Conservation (phyloP, 2,329 filamentous ascomycete genomes). For the Didymella pinodella region DNA sequence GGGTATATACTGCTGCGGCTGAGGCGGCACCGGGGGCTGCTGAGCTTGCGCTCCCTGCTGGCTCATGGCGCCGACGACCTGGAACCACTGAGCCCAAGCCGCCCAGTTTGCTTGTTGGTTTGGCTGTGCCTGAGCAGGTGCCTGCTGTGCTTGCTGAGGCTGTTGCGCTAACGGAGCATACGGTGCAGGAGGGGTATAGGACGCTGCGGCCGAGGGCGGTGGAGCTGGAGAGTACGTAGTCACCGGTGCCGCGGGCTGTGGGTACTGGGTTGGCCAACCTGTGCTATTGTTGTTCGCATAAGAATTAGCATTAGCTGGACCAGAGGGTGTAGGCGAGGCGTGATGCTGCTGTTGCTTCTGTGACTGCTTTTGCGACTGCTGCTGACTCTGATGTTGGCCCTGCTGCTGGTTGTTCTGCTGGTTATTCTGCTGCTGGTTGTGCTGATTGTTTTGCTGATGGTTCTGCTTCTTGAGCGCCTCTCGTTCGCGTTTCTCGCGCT, state of each 20-base stretch:
- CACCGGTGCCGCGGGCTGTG: slow-evolving; percentile 31
- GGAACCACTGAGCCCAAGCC: slow-evolving; percentile 42
- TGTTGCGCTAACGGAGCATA: slow-evolving; percentile 23
- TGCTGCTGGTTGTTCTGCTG: slow-evolving; percentile 14
- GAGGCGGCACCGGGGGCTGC: slow-evolving; percentile 26
- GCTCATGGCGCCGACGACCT: slow-evolving; percentile 37
- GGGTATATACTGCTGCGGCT: slow-evolving; percentile 25
- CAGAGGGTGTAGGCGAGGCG: slow-evolving; percentile 31
- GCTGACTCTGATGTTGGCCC: slow-evolving; percentile 21
- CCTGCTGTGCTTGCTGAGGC: slow-evolving; percentile 30
- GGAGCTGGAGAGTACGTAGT: slow-evolving; percentile 26
- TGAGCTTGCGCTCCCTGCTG: slow-evolving; percentile 33
- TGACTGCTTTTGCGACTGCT: slow-evolving; percentile 21
- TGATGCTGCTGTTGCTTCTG: slow-evolving; percentile 23
- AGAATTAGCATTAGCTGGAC: slow-evolving; percentile 29
- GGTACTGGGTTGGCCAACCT: slow-evolving; percentile 32
- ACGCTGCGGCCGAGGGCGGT: slow-evolving; percentile 25
- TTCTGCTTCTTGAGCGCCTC: slow-evolving; percentile 30
- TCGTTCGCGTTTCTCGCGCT: slow-evolving; percentile 40
- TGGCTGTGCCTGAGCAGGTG: slow-evolving; percentile 11
- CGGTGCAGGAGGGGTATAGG: slow-evolving; percentile 28
- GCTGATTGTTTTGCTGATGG: slow-evolving; percentile 20
- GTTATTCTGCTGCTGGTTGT: slow-evolving; percentile 17
- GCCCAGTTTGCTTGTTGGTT: slow-evolving; percentile 38
- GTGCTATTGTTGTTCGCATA: slow-evolving; percentile 34